Conservation (phyloP, 108 stramenopile genomes). For the Nannochloropsis gaditana region DNA sequence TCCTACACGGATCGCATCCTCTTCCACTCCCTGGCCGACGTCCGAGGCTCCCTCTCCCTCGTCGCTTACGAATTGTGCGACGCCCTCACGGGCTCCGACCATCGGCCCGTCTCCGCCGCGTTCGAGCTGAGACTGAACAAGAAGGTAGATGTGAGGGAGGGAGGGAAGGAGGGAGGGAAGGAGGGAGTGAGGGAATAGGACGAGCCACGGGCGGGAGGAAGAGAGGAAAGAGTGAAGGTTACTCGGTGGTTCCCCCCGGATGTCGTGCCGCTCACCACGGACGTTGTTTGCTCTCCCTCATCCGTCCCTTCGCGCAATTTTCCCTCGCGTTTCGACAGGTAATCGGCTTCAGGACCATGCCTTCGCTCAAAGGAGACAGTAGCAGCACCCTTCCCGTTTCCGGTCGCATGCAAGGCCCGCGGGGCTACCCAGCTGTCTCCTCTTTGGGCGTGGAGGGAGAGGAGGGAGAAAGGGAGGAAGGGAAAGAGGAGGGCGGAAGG, state of each 20-base stretch:
- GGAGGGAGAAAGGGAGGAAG: neutral
- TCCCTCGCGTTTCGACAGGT: neutral
- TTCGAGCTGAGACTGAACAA: neutral
- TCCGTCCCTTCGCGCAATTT: neutral
- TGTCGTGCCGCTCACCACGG: neutral
- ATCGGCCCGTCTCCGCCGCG: neutral
- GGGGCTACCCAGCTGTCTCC: neutral
- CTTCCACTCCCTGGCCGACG: constrained; percentile 2
- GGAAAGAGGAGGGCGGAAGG: neutral
- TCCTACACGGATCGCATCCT: constrained; percentile 4
- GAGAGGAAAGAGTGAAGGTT: neutral
- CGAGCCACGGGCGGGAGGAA: neutral
- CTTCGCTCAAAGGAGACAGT: neutral
- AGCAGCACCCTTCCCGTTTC: neutral
- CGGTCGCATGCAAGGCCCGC: neutral
- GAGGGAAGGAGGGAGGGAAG: neutral
- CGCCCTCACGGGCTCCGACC: neutral
- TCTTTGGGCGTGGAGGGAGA: neutral
- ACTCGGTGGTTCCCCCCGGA: neutral
- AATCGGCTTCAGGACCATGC: neutral
- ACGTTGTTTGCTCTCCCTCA: neutral
- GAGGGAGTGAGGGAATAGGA: neutral
- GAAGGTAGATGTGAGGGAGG: neutral
- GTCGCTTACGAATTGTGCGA: neutral
- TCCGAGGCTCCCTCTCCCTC: neutral